phyloP scores from a whole-genome alignment of 352 stramenopile species.

The Poterioochromonas sp. region DNA sequence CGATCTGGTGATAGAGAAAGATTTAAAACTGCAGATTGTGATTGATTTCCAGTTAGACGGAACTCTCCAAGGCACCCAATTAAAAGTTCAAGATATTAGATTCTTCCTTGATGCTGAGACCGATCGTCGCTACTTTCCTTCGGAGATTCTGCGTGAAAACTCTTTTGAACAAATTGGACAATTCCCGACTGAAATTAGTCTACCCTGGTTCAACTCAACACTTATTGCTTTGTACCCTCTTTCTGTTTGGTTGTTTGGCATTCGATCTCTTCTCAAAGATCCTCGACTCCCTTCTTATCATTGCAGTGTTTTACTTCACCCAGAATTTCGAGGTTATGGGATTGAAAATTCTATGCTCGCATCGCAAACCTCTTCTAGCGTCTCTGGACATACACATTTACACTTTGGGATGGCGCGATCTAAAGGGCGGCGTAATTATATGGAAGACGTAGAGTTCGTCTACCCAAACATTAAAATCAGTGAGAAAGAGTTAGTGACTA shows the following conservation, averaged over 20 bases:
- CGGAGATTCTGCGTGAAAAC: no score
- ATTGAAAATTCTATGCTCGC: slow-evolving; percentile 14
- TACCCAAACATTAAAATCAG: neutral
- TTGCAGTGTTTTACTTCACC: slow-evolving; percentile 13
- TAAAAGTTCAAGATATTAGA: no score
- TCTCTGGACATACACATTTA: slow-evolving; percentile 14
- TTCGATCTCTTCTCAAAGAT: neutral
- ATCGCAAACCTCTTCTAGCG: slow-evolving; percentile 10
- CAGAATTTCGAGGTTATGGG: slow-evolving; percentile 11
- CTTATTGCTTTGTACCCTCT: slow-evolving; percentile 22
- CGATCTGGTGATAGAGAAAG: no score
- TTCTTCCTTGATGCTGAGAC: no score
- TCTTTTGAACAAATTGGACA: slow-evolving; percentile 15
- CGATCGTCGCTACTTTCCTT: no score
- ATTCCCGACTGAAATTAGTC: slow-evolving; percentile 13
- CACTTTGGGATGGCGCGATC: slow-evolving; percentile 7
- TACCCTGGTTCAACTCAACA: slow-evolving; percentile 11
- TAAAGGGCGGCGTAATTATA: slow-evolving; percentile 22
- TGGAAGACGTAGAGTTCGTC: slow-evolving; percentile 20
- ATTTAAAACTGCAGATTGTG: no score
- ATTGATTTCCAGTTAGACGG: no score
- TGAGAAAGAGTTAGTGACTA: neutral
- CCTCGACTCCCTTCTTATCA: slow-evolving; percentile 14
- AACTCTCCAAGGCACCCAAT: no score
- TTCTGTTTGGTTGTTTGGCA: slow-evolving; percentile 1